Conservation (phyloP, 1,284 basidiomycete species). For the Malassezia equina region DNA sequence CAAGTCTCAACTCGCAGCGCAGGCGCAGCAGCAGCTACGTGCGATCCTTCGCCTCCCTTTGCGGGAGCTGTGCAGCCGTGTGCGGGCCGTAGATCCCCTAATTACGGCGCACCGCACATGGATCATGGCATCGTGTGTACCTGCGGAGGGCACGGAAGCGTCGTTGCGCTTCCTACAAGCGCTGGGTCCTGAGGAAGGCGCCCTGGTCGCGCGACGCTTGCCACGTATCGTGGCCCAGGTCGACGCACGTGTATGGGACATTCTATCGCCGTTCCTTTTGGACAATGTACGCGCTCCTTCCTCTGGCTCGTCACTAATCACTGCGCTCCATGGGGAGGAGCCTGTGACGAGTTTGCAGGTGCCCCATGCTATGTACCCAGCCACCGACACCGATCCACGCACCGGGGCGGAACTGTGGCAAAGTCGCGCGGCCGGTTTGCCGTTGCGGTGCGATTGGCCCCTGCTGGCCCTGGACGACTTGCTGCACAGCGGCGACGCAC, state of each 20-base stretch:
- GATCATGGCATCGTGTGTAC: background rate
- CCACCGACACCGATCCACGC: slow-evolving; percentile 26
- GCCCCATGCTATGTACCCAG: background rate
- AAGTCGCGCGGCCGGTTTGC: slow-evolving; percentile 53
- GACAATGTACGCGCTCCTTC: background rate
- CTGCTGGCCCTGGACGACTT: slow-evolving; percentile 68
- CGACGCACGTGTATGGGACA: background rate
- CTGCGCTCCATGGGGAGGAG: background rate
- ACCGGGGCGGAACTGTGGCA: slow-evolving; percentile 49
- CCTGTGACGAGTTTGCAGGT: background rate
- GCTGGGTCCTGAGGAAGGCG: background rate
- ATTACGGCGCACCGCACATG: slow-evolving; percentile 5
- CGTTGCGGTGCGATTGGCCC: slow-evolving; percentile 63
- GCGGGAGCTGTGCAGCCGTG: background rate
- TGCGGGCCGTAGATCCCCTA: background rate
- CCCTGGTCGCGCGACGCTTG: background rate
- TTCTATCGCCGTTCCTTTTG: slow-evolving; percentile 6
- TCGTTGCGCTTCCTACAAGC: background rate
- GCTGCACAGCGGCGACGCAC: slow-evolving; percentile 50
- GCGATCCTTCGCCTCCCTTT: background rate
- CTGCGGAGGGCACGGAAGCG: background rate
- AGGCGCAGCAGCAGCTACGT: background rate
- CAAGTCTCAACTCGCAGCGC: background rate
- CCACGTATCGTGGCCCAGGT: background rate
- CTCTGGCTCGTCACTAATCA: background rate